Conservation (phyloP, 2,329 filamentous ascomycete genomes). For the Phyllosticta ampelicida region DNA sequence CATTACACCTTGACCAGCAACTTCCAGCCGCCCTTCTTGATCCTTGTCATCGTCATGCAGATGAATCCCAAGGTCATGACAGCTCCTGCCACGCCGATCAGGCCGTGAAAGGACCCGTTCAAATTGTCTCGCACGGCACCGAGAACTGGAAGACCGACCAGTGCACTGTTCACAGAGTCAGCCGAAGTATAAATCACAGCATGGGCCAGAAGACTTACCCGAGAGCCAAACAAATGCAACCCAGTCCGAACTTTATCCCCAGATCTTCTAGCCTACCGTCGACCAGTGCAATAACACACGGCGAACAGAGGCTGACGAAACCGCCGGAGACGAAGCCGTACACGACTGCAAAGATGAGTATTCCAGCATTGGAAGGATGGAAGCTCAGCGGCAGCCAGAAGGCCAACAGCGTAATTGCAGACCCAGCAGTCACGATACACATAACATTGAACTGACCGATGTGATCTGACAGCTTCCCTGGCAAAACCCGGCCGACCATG, state of each 20-base stretch:
- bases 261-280: constrained; percentile 8
- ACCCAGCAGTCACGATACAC: constrained; percentile 35
- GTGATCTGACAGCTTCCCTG: constrained; percentile 34
- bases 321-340: constrained; percentile 41
- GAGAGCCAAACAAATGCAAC: constrained; percentile 8
- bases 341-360: constrained; percentile 33
- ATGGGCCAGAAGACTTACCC: neutral
- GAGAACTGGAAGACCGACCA: constrained; percentile 12
- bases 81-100: constrained; percentile 5
- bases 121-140: constrained; percentile 10
- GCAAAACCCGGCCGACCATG: constrained; percentile 30
- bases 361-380: constrained; percentile 26
- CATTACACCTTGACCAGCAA: neutral
- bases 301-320: constrained; percentile 32
- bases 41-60: neutral
- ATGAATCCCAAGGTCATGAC: neutral
- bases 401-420: constrained; percentile 36
- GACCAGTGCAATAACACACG: constrained; percentile 6
- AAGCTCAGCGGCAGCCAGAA: constrained; percentile 29
- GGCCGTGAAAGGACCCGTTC: neutral
- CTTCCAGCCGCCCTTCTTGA: neutral
- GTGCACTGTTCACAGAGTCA: neutral
- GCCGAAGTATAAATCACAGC: neutral
- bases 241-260: constrained; percentile 4
- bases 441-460: constrained; percentile 28